Evolutionary conservation across 2,329 filamentous ascomycete genomes (phyloP), one percentile per base, ranked within the genome.

Genomic region (Macrophomina pseudophaseolina): DNA sequence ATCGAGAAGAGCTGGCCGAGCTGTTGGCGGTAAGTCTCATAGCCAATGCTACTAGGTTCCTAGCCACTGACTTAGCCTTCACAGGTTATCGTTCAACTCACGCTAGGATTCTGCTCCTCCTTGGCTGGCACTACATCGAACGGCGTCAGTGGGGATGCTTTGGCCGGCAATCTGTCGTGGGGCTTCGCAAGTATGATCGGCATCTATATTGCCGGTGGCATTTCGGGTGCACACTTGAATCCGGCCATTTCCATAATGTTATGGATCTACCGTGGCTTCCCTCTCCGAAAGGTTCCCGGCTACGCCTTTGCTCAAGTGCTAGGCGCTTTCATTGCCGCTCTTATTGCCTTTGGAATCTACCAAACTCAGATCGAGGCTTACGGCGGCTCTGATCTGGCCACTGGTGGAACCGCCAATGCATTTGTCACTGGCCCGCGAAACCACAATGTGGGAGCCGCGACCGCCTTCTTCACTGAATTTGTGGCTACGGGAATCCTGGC

Each of bases 1-100:
- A 85, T 70, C 80, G 84, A 11, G 84, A 87, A 71, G 82, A 83
- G 33, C 76, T 86, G 1, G 85, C 84, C 1, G 85, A 87, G 69
- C 79, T 83, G 1, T 78, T 87, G 8, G 84, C 80, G 3, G 83
- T 84, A 67, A 66, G 72, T 5, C 8, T 38, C 8, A 32, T 6
- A 0, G 9, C 12, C 16, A 18, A 3, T 23, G 14, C 16, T 4
- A 33, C 12, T 23, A 9, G 11, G 4, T 23, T 9, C 28, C 9
- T 5, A 11, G 8, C 52, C 18, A 52, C 33, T 60, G 11, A 30
- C 56, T 28, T 32, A 6, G 7, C 2, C 3, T 12, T 1, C 12
- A n/a, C 49, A 66, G 65, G 56, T 63, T n/a, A 35, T 54, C 16
- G 65, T 66, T 1, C 65, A 66, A n/a, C 58, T 66, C 16, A 66